Percentiles rank a stretch among this genome's conserved stretches.
phyloP scores from a whole-genome alignment of 2,329 filamentous ascomycete genomes.

The Hortaea werneckii region DNA sequence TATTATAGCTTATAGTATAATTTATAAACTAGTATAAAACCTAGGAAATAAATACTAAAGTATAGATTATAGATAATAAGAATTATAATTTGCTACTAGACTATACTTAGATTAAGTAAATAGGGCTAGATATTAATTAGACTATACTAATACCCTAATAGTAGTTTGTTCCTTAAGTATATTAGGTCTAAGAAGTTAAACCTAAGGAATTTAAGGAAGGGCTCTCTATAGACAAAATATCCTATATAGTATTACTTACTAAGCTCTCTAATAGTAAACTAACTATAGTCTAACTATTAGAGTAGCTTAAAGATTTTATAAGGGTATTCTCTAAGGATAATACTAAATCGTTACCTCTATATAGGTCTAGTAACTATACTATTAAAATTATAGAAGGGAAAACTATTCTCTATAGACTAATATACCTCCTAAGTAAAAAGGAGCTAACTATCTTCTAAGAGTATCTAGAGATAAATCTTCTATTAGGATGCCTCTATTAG shows the following conservation, averaged over 20 bases:
- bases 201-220: too few species aligned
- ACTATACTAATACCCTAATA: too few species aligned
- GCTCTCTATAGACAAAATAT: too few species aligned
- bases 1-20: not conserved
- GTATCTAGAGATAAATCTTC: not conserved
- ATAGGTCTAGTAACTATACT: conserved; percentile 2
- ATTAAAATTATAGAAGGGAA: conserved; percentile 6
- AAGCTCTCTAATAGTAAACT: too few species aligned
- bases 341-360: not conserved
- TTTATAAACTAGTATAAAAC: not conserved
- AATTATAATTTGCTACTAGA: too few species aligned
- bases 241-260: too few species aligned
- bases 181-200: too few species aligned
- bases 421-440: conserved; percentile 6
- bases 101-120: too few species aligned
- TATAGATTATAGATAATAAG: not conserved
- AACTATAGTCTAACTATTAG: not conserved
- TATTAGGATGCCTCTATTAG: conserved; percentile 3
- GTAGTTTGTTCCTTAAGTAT: too few species aligned
- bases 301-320: not conserved
- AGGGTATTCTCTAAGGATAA: not conserved
- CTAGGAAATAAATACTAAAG: not conserved
- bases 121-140: too few species aligned
- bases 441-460: not conserved
- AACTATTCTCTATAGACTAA: conserved; percentile 3